phyloP scores from a whole-genome alignment of 768 basidiomycete genomes.

The Mycena floridula region DNA sequence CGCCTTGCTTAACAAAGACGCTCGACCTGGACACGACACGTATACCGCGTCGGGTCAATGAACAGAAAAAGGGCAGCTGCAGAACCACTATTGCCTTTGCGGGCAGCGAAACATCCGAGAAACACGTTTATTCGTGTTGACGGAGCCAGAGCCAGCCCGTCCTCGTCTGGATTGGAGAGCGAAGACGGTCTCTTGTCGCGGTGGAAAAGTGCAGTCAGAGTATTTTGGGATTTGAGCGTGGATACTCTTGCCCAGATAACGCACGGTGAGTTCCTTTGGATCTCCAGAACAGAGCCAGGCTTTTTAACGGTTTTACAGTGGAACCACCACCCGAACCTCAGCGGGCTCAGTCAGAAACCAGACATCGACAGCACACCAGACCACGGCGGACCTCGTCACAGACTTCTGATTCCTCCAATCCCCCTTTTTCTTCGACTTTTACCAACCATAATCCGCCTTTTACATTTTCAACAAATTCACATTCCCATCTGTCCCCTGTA shows the following conservation, averaged over 20 bases:
- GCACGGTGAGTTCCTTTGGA: constrained; percentile 16
- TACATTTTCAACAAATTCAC: too few relatives aligned
- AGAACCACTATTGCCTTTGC: constrained; percentile 42
- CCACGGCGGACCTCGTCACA: not conserved
- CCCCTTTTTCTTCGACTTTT: constrained; percentile 12
- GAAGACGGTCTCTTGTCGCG: constrained; percentile 31
- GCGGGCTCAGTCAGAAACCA: not conserved
- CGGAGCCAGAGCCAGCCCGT: constrained; percentile 27
- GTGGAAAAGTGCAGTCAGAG: constrained; percentile 31
- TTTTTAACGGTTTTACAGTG: not conserved
- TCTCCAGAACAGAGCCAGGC: not conserved
- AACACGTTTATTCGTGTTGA: constrained; percentile 25
- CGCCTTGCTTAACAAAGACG: too few relatives aligned
- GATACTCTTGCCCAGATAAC: constrained; percentile 28
- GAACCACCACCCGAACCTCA: not conserved
- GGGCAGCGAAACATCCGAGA: constrained; percentile 45
- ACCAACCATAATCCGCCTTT: not conserved
- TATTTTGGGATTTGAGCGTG: constrained; percentile 24
- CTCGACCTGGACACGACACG: not conserved
- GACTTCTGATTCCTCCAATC: too few relatives aligned
- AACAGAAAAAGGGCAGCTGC: constrained; percentile 48
- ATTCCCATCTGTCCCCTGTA: too few relatives aligned
- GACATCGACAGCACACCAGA: not conserved
- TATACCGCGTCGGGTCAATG: constrained; percentile 27
- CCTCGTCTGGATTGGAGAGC: too few relatives aligned